Evolutionary conservation across 345 rosid genomes (phyloP), one percentile per base, ranked within the genome.

Genomic region (Cardamine occulta): DNA sequence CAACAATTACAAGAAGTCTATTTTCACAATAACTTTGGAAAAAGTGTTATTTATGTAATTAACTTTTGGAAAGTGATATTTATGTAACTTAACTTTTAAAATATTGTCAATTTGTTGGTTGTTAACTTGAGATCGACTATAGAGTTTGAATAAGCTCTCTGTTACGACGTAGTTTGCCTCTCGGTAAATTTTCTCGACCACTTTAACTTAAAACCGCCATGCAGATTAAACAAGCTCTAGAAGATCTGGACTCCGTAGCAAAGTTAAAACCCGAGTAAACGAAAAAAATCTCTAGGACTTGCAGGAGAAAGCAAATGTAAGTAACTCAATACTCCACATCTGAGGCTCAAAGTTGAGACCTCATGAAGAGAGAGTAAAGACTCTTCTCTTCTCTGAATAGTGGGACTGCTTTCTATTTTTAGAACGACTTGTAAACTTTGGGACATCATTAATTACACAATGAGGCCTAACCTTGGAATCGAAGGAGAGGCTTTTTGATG

Each of bases 401-500:
- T 73, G 45, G 23, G 53, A 64, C 23, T 44, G 34, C 42, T 31
- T 24, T 66, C 8, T 44, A 52, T 18, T 28, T 28, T 17, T 64
- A 44, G 8, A 44, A 53, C 0, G 12, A 54, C 28, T 55, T 21
- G 48, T 55, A 29, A 64, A 64, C 26, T 31, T 37, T 21, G 63
- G 35, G 19, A 6, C 63, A 54, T 68, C 13, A 6, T 56, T 2
- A 15, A 45, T 45, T 11, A 28, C 19, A 57, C 5, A 57, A 6
- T 35, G 45, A 53, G 39, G 18, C 35, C 56, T 76, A 68, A 68
- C 80, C 80, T 76, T 76, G 80, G 63, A 40, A 76, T 31, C 75
- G 76, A 17, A 90, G 60, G 63, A 90, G 95, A 72, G 93, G 93
- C 75, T 68, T 88, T 80, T 79, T 88, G 78, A 93, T 83, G 78